Percentiles rank a stretch among this genome's conserved stretches.
Conservation (phyloP, 2,329 filamentous ascomycete species). For the Monilinia laxa region DNA sequence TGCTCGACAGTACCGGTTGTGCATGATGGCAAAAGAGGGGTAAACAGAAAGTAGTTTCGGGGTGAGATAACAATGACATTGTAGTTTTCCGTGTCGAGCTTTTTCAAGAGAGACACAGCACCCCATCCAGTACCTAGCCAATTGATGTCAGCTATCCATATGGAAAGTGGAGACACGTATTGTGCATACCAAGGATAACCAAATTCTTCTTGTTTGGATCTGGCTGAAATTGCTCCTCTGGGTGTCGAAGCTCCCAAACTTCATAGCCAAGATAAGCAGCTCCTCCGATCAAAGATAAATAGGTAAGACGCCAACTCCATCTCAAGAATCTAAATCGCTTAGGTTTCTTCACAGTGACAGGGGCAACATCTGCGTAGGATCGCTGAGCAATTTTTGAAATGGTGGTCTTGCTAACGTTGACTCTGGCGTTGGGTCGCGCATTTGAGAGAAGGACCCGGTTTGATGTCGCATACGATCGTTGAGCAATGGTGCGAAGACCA, state of each 20-base stretch:
- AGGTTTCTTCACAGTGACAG: conserved; percentile 49
- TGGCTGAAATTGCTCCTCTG: conserved; percentile 72
- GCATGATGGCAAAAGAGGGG: conserved; percentile 92
- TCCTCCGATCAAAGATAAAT: conserved; percentile 69
- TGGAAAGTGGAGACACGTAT: conserved; percentile 7
- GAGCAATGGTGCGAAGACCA: conserved; percentile 34
- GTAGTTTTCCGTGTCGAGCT: conserved; percentile 98
- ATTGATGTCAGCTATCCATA: conserved; percentile 24
- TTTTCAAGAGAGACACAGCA: conserved; percentile 94
- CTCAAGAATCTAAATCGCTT: conserved; percentile 67
- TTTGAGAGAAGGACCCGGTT: conserved; percentile 32
- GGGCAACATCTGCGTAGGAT: conserved; percentile 44
- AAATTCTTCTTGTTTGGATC: conserved; percentile 95
- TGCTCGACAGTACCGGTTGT: conserved; percentile 97
- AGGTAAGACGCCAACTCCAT: conserved; percentile 81
- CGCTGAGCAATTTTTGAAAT: conserved; percentile 46
- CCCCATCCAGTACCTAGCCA: conserved; percentile 87
- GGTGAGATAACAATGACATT: conserved; percentile 97
- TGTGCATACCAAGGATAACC: conserved; percentile 77
- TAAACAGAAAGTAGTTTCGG: conserved; percentile 99
- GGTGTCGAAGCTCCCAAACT: conserved; percentile 81
- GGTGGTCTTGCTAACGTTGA: conserved; percentile 32
- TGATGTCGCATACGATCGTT: conserved; percentile 37
- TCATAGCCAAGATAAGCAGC: conserved; percentile 73
- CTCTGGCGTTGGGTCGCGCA: conserved; percentile 34